Base-by-base conservation (phyloP, 768 basidiomycete species). In the Lentinula lateritia region DNA sequence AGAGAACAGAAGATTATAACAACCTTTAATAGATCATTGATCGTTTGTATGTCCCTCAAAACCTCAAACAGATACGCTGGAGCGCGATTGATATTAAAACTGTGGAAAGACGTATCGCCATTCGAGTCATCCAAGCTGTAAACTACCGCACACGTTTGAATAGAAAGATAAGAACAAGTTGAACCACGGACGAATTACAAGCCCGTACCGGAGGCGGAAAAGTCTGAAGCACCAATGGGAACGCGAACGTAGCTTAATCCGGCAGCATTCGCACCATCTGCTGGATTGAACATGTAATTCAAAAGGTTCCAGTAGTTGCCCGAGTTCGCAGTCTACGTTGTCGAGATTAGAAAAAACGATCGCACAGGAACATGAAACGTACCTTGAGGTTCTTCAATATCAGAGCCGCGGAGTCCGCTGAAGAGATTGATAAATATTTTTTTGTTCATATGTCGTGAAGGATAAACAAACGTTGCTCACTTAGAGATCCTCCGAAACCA, bases 331-430 rank as follows among this genome's bases (percentile, higher is more conserved):
- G 60, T 60, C 72, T 73, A 56, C 12, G 58, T 18, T 28, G 12
- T n/a, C n/a, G 28, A 46, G 52, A 20, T n/a, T 20, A 46, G 28
- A 28, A 46, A 13, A 2, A 6, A 55, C 7, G 13, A 10, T 12
- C 28, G 34, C 32, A 18, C 12, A 34, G 36, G 9, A 9, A 46
- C 23, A 43, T 23, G 16, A 16, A 46, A 43, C 60, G n/a, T 48
- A 77, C 80, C 77, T 84, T 83, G 59, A 83, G 67, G 43, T 74
- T 72, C 66, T 68, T 78, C 13, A 83, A 65, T 32, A 80, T 67
- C 28, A 69, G 69, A 2, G 81, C 83, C 34, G 79, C 78, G n/a
- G 80, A 81, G 66, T 84, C 82, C n/a, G 83, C 82, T 83, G 61
- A 53, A 56, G 59, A 60, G 32, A 34, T 10, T 23, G 8, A 63